Evolutionary conservation across 2,329 filamentous ascomycete species (phyloP).

Genomic region (Hymenoscyphus scutula): DNA sequence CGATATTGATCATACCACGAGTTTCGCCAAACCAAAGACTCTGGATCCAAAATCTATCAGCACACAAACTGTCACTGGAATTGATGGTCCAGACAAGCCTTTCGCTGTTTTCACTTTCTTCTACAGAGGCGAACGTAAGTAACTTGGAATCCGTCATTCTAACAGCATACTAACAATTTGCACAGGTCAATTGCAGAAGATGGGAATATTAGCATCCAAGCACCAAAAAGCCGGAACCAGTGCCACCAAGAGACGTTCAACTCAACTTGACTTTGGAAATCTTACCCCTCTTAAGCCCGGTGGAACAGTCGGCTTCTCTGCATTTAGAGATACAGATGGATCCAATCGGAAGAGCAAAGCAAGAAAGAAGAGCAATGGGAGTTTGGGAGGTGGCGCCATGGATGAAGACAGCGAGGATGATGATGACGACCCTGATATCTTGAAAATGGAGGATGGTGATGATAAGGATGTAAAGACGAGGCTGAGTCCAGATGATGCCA

Average conservation of each 20-base stretch:
- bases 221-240: slow-evolving; percentile 56
- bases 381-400: slow-evolving; percentile 51
- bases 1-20: slow-evolving; percentile 94
- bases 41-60: slow-evolving; percentile 96
- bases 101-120: slow-evolving; percentile 98
- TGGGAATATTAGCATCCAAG: slow-evolving; percentile 81
- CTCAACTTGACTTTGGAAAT: slow-evolving; percentile 80
- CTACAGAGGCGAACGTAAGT: slow-evolving; percentile 90
- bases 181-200: slow-evolving; percentile 89
- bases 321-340: slow-evolving; percentile 72
- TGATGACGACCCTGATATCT: slow-evolving; percentile 63
- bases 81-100: slow-evolving; percentile 92
- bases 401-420: slow-evolving; percentile 72
- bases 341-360: slow-evolving; percentile 57
- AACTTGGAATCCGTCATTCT: not conserved
- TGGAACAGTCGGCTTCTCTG: slow-evolving; percentile 87
- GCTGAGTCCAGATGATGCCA: slow-evolving; percentile 68
- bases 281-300: slow-evolving; percentile 79
- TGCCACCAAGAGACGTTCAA: slow-evolving; percentile 73
- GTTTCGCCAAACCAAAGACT: slow-evolving; percentile 94
- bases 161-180: slow-evolving; percentile 19
- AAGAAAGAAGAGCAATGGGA: slow-evolving; percentile 63
- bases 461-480: slow-evolving; percentile 60
- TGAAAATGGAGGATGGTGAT: slow-evolving; percentile 65
- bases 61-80: slow-evolving; percentile 97